phyloP scores from a whole-genome alignment of 768 basidiomycete species.

The Russula vinacea region DNA sequence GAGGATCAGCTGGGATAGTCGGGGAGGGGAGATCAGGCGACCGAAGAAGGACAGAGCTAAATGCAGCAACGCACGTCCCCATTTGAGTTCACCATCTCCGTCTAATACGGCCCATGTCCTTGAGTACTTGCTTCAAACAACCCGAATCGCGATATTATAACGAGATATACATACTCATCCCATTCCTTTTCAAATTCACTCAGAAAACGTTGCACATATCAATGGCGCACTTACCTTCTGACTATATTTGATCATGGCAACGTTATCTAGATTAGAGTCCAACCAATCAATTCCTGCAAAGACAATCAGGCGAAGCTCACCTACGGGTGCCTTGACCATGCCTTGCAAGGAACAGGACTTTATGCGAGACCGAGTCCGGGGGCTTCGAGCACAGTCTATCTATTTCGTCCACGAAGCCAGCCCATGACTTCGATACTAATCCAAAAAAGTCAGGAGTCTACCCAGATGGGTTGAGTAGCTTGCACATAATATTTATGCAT shows the following conservation, averaged over 20 bases:
- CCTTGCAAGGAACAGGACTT: constrained; percentile 22
- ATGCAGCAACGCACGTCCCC: constrained; percentile 27
- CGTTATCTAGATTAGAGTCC: constrained; percentile 20
- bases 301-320: not conserved
- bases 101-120: constrained; percentile 28
- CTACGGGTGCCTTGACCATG: constrained; percentile 22
- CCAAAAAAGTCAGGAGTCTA: constrained; percentile 26
- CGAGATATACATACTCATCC: constrained; percentile 19
- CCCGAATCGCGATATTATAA: not conserved
- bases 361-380: constrained; percentile 16
- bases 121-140: not conserved
- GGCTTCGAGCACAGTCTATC: not conserved
- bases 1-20: constrained; percentile 25
- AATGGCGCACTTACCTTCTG: constrained; percentile 10
- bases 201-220: not conserved
- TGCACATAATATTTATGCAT: not conserved
- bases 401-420: constrained; percentile 7
- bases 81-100: constrained; percentile 25
- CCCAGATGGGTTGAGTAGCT: not conserved
- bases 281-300: not conserved
- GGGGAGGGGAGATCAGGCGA: not conserved
- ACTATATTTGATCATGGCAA: constrained; percentile 25
- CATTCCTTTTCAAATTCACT: constrained; percentile 17
- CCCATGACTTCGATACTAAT: constrained; percentile 20
- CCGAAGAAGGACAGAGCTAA: not conserved